These are phyloP conservation scores for Stygiomarasmius scandens DNA, from an alignment of 1,284 basidiomycete genomes.

Conservation along the genomic window DNA sequence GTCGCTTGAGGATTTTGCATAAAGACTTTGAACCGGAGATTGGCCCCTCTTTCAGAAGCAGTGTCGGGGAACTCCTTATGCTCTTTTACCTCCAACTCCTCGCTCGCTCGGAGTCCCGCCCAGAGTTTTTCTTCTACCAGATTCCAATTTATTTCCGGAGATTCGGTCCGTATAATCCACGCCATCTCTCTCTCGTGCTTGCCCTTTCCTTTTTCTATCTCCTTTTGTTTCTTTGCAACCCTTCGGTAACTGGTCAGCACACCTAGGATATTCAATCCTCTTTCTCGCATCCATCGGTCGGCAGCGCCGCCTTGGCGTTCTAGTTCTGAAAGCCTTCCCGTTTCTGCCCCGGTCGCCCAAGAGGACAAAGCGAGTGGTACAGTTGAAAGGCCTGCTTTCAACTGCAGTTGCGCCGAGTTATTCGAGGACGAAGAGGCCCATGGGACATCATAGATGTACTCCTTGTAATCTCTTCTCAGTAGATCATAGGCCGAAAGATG, in stretches of 20 bases:
- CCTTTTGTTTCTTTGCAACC: slow-evolving; percentile 41
- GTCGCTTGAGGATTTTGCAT: slow-evolving; percentile 78
- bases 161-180: slow-evolving; percentile 53
- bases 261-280: slow-evolving; percentile 68
- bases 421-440: slow-evolving; percentile 37
- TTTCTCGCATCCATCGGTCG: slow-evolving; percentile 67
- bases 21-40: slow-evolving; percentile 54
- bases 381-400: slow-evolving; percentile 70
- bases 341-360: slow-evolving; percentile 50
- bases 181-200: slow-evolving; percentile 73
- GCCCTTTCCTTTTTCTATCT: slow-evolving; percentile 49
- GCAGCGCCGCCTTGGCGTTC: too few species aligned
- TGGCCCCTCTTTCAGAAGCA: slow-evolving; percentile 22
- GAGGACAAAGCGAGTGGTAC: slow-evolving; percentile 71
- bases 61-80: slow-evolving; percentile 36
- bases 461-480: slow-evolving; percentile 91
- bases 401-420: slow-evolving; percentile 26
- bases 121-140: slow-evolving; percentile 46
- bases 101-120: slow-evolving; percentile 58
- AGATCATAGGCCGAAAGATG: slow-evolving; percentile 77
- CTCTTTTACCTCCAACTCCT: slow-evolving; percentile 53
- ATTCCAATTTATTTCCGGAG: slow-evolving; percentile 26
- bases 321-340: too few species aligned
- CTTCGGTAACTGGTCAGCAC: slow-evolving; percentile 69
- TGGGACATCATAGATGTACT: slow-evolving; percentile 61